phyloP scores from a whole-genome alignment of 345 rosid species.

The Populus nigra region DNA sequence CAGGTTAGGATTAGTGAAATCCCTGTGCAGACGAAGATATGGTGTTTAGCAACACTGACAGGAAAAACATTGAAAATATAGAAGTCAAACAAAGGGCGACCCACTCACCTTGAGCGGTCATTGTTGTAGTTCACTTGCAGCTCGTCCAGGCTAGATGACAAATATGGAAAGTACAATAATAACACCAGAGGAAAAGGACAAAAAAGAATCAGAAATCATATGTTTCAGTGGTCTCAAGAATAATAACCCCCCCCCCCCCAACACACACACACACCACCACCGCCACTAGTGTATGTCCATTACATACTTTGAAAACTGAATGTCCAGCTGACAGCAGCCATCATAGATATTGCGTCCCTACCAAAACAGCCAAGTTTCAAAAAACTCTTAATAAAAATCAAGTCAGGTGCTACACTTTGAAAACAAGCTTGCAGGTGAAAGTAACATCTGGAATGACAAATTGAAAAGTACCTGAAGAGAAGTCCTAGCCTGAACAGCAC shows the following conservation, averaged over 20 bases:
- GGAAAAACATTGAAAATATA: neutral
- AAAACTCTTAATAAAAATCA: slow-evolving; percentile 8
- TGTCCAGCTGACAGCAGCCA: slow-evolving; percentile 96
- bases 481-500: slow-evolving; percentile 78
- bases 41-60: slow-evolving; percentile 6
- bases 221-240: neutral
- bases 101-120: slow-evolving; percentile 79
- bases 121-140: slow-evolving; percentile 97
- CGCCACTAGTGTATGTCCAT: neutral
- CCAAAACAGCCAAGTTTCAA: slow-evolving; percentile 16
- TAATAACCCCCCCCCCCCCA: neutral
- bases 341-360: slow-evolving; percentile 98
- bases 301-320: slow-evolving; percentile 93
- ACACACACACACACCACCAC: no score
- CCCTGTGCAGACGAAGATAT: slow-evolving; percentile 47
- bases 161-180: neutral
- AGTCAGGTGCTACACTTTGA: slow-evolving; percentile 3
- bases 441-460: neutral
- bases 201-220: neutral
- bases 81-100: slow-evolving; percentile 4
- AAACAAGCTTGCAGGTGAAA: neutral
- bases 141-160: slow-evolving; percentile 73
- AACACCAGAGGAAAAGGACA: neutral
- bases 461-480: slow-evolving; percentile 67
- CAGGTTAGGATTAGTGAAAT: slow-evolving; percentile 89